Evolutionary conservation across 768 basidiomycete genomes (phyloP), one percentile per base, ranked within the genome.

Genomic region (Pleurotus cornucopiae): DNA sequence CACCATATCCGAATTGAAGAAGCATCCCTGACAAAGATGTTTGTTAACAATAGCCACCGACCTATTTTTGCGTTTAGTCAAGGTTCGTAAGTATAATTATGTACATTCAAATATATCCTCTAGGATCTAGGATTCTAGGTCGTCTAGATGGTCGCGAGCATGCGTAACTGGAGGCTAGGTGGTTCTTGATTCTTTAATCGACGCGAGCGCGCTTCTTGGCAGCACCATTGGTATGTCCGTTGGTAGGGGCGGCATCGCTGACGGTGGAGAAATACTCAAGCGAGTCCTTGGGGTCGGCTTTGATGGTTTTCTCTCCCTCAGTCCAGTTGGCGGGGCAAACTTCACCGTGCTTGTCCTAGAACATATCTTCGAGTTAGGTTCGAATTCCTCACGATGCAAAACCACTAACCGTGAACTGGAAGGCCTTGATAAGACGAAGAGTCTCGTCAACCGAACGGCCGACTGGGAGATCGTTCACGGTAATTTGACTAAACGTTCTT

Each of bases 361-460:
- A 46, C 20, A 54, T 30, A 14, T 11, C 30, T 34, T 34, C 30
- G 9, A 20, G 14, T 43, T 16, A 44, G 38, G 21, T 45, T 47
- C 40, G 51, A 40, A 58, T 56, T 34, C n/a, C 20, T 44, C 11
- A 23, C 51, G 47, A 47, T 26, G 2, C 12, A 4, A 44, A 26
- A 30, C 30, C 30, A 75, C 84, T 41, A 66, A 91, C 89, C 11
- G 84, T 84, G 71, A 89, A 93, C 66, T 95, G 93, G 88, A 96
- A 94, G 18, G 94, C 94, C 71, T 95, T 86, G 73, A 97, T 76
- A 48, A 97, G 84, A 57, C 94, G 88, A 53, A 94, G 62, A 1
- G 94, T 94, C 76, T 97, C 94, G 38, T 94, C 93, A 54, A 96
- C 94, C 2, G 91, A 94, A 53, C 94, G 89, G n/a, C 94, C 94